Evolutionary conservation across 148 eudicot species (phyloP).

Genomic region (Vaccinium vitisidaea): DNA sequence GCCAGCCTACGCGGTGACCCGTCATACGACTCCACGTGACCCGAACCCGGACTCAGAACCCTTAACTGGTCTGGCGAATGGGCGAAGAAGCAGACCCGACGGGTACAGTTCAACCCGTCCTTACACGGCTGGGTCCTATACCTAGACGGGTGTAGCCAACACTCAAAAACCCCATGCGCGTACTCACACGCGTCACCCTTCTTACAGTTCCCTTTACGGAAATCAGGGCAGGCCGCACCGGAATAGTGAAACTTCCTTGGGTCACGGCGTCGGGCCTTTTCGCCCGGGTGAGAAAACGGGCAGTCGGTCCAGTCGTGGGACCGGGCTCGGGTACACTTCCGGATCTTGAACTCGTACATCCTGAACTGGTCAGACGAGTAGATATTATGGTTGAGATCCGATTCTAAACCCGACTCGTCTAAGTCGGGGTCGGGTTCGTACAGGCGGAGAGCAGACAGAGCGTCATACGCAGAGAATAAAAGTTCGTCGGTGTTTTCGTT

Average conservation of each 20-base stretch:
- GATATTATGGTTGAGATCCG: neutral
- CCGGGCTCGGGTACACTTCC: neutral
- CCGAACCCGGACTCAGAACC: neutral
- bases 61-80: conserved; percentile 21
- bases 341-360: conserved; percentile 8
- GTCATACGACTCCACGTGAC: neutral
- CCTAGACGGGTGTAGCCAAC: neutral
- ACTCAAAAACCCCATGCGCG: neutral
- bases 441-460: neutral
- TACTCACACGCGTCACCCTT: neutral
- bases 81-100: conserved; percentile 25
- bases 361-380: neutral
- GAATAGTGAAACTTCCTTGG: conserved; percentile 1
- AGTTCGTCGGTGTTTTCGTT: neutral
- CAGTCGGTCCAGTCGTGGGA: conserved; percentile 13
- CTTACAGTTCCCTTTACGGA: neutral
- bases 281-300: conserved; percentile 1
- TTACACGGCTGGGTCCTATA: conserved; percentile 25
- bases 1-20: conserved; percentile 21
- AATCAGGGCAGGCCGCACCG: neutral
- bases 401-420: neutral
- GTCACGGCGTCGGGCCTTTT: conserved; percentile 11
- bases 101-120: conserved; percentile 15
- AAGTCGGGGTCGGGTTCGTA: neutral
- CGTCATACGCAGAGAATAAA: neutral